Conservation (phyloP, 495 filamentous ascomycete species). For the Tricharina praecox region DNA sequence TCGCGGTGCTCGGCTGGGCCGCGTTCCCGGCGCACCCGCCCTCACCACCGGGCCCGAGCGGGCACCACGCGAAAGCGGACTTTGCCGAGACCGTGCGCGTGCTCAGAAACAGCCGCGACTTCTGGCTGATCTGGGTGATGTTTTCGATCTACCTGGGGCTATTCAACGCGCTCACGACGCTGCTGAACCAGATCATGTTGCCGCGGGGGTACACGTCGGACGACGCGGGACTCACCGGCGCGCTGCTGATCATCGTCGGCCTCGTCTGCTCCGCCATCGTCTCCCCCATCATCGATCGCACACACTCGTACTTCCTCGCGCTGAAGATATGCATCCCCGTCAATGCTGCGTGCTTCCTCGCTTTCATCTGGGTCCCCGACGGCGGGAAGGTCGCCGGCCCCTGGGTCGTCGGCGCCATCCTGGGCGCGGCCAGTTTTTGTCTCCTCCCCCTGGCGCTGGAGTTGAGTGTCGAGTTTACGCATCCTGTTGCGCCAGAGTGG, state of each 20-base stretch:
- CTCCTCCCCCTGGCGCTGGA: conserved; percentile 75
- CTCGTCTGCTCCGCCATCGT: conserved; percentile 58
- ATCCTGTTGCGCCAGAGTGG: conserved; percentile 76
- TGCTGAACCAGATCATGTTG: conserved; percentile 75
- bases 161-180: conserved; percentile 81
- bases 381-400: conserved; percentile 52
- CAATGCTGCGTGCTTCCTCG: conserved; percentile 53
- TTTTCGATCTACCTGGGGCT: conserved; percentile 75
- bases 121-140: conserved; percentile 55
- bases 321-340: conserved; percentile 65
- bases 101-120: conserved; percentile 38
- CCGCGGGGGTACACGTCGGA: conserved; percentile 68
- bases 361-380: conserved; percentile 62
- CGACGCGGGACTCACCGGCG: conserved; percentile 77
- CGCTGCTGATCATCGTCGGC: conserved; percentile 76
- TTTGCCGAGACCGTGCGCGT: not conserved
- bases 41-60: conserved; percentile 47
- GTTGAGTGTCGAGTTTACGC: conserved; percentile 68
- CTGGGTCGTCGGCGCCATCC: conserved; percentile 50
- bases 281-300: conserved; percentile 68
- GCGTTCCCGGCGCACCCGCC: conserved; percentile 70
- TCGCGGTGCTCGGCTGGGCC: conserved; percentile 59
- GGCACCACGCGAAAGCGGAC: not conserved
- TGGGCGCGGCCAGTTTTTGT: conserved; percentile 67
- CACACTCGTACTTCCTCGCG: conserved; percentile 55